Conservation (phyloP, 345 rosid species). For the Lepidium sativum region DNA sequence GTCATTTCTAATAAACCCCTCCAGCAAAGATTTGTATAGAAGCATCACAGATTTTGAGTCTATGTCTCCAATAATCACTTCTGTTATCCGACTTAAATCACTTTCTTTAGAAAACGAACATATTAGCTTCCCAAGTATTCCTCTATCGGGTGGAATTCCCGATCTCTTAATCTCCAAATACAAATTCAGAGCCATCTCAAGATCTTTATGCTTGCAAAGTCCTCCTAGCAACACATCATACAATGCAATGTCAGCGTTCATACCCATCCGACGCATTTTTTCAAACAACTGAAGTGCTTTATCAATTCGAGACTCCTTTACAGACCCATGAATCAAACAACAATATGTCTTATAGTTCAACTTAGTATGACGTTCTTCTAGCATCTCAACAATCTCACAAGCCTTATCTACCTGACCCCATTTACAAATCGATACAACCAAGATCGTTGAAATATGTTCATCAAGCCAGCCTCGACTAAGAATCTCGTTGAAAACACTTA, state of each 20-base stretch:
- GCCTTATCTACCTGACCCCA: constrained; percentile 71
- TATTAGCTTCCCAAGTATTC: constrained; percentile 46
- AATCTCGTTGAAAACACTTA: constrained; percentile 50
- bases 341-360: constrained; percentile 67
- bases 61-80: constrained; percentile 36
- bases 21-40: constrained; percentile 44
- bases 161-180: constrained; percentile 51
- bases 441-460: constrained; percentile 45
- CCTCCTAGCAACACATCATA: constrained; percentile 74
- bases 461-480: constrained; percentile 55
- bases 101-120: constrained; percentile 47
- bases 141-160: constrained; percentile 46
- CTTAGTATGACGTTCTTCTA: constrained; percentile 41
- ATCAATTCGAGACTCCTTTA: constrained; percentile 50
- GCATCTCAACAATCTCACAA: constrained; percentile 55
- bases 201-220: constrained; percentile 44
- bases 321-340: constrained; percentile 71
- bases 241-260: constrained; percentile 44
- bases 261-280: constrained; percentile 49
- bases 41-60: constrained; percentile 37
- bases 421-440: constrained; percentile 58
- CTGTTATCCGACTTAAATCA: constrained; percentile 31
- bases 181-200: constrained; percentile 47
- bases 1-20: constrained; percentile 30
- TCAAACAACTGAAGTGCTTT: constrained; percentile 53